These are phyloP conservation scores for Kodamaea anthophila DNA, from an alignment of 1,139 yeast genomes.

Conservation along the genomic window DNA sequence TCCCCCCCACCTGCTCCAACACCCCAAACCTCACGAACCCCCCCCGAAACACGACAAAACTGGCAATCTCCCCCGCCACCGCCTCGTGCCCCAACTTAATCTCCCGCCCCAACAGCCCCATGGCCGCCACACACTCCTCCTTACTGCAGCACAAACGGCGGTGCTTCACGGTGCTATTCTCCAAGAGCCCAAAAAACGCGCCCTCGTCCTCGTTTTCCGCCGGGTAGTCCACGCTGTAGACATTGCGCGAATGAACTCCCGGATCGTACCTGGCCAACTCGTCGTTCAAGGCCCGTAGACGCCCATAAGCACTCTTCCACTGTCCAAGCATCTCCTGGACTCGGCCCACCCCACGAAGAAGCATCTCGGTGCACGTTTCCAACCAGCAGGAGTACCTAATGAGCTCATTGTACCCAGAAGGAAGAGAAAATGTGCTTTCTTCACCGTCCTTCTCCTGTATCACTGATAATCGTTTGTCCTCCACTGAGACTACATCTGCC, in stretches of 20 bases:
- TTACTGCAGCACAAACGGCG: constrained; percentile 25
- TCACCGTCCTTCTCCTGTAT: constrained; percentile 3
- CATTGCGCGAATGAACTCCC: constrained; percentile 7
- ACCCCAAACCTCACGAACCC: constrained; percentile 33
- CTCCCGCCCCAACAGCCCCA: constrained; percentile 29
- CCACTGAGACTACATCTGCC: constrained; percentile 31
- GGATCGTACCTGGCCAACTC: constrained; percentile 26
- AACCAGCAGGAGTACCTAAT: constrained; percentile 24
- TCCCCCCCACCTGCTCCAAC: constrained; percentile 21
- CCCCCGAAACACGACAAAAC: constrained; percentile 46
- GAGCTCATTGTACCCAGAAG: constrained; percentile 15
- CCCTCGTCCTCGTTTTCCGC: constrained; percentile 10
- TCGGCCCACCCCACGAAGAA: constrained; percentile 33
- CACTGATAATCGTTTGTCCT: constrained; percentile 12
- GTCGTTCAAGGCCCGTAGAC: constrained; percentile 23
- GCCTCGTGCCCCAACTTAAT: constrained; percentile 49
- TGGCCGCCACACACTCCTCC: constrained; percentile 28
- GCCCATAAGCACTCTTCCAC: constrained; percentile 46
- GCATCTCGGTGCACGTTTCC: constrained; percentile 26
- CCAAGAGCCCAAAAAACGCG: constrained; percentile 24
- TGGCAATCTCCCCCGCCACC: constrained; percentile 58
- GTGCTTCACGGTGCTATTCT: constrained; percentile 30
- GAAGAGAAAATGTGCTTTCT: no score
- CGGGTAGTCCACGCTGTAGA: constrained; percentile 8
- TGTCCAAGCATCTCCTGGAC: constrained; percentile 33